phyloP scores from a whole-genome alignment of 805 yeast species.

The Wickerhamiella azymoides region DNA sequence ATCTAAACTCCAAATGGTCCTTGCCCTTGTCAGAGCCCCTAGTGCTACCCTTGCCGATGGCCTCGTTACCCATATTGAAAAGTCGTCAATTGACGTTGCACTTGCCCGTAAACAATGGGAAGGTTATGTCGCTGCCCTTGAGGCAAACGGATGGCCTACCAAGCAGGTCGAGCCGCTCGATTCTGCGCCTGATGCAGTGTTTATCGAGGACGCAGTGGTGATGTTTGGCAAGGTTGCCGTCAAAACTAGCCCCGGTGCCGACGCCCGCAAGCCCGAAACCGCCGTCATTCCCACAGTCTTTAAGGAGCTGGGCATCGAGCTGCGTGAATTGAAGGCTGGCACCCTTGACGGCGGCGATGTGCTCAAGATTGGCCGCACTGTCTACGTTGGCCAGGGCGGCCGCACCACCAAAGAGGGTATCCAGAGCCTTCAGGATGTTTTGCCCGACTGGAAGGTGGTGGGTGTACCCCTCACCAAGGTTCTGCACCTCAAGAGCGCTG shows the following conservation, averaged over 20 bases:
- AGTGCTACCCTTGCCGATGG: conserved; percentile 5
- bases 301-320: conserved; percentile 2
- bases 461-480: conserved; percentile 8
- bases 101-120: conserved; percentile 6
- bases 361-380: conserved; percentile 5
- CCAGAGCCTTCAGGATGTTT: not conserved
- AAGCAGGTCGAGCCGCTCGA: not conserved
- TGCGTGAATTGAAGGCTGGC: not conserved
- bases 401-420: conserved; percentile 4
- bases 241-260: conserved; percentile 5
- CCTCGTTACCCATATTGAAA: conserved; percentile 7
- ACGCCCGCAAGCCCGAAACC: conserved; percentile 6
- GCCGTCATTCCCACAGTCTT: not conserved
- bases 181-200: conserved; percentile 6
- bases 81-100: not conserved
- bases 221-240: conserved; percentile 7
- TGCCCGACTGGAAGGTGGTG: conserved; percentile 5
- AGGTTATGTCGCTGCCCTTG: conserved; percentile 6
- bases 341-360: conserved; percentile 8
- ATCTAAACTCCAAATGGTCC: not conserved
- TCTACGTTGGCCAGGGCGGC: conserved; percentile 7
- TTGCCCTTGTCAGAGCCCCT: conserved; percentile 6
- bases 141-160: conserved; percentile 5
- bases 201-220: conserved; percentile 7
- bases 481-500: conserved; percentile 7